These are phyloP conservation scores for Pseudocercospora cruenta DNA, from an alignment of 2,329 filamentous ascomycete genomes.

Conservation along the genomic window DNA sequence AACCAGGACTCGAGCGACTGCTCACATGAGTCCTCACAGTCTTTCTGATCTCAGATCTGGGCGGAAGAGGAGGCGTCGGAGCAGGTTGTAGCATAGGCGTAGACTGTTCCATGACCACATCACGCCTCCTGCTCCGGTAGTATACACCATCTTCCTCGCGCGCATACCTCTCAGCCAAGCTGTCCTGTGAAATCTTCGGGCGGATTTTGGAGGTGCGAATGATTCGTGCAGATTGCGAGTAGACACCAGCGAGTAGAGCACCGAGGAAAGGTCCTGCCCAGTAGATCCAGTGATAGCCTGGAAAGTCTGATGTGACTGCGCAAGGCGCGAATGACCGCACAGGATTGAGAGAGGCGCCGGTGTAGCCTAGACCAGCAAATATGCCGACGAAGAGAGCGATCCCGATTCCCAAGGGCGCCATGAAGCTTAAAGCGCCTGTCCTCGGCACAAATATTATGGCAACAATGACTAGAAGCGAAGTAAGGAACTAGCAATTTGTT, in stretches of 20 bases:
- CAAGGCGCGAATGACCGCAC: slow-evolving; percentile 38
- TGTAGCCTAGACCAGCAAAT: slow-evolving; percentile 35
- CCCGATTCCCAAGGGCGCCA: slow-evolving; percentile 31
- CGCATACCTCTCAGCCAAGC: not conserved
- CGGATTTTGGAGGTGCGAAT: not conserved
- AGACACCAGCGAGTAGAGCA: slow-evolving; percentile 34
- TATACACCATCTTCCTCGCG: not conserved
- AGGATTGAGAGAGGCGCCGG: slow-evolving; percentile 40
- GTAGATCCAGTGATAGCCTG: slow-evolving; percentile 36
- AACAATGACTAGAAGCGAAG: slow-evolving; percentile 38
- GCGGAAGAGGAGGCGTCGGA: slow-evolving; percentile 7
- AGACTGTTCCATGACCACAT: not conserved
- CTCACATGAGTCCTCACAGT: slow-evolving; percentile 3
- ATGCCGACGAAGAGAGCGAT: slow-evolving; percentile 28
- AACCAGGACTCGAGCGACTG: slow-evolving; percentile 9
- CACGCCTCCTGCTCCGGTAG: not conserved
- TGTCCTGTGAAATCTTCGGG: not conserved
- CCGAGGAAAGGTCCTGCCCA: slow-evolving; percentile 37
- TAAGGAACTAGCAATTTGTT: slow-evolving; percentile 34
- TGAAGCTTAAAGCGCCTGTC: slow-evolving; percentile 37
- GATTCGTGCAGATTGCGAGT: slow-evolving; percentile 33
- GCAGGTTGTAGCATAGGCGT: slow-evolving; percentile 6
- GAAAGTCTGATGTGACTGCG: slow-evolving; percentile 34
- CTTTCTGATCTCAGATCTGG: slow-evolving; percentile 7
- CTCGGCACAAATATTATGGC: slow-evolving; percentile 39